These are phyloP conservation scores for Tagetes erecta DNA, from an alignment of 129 eudicot species.

Conservation along the genomic window DNA sequence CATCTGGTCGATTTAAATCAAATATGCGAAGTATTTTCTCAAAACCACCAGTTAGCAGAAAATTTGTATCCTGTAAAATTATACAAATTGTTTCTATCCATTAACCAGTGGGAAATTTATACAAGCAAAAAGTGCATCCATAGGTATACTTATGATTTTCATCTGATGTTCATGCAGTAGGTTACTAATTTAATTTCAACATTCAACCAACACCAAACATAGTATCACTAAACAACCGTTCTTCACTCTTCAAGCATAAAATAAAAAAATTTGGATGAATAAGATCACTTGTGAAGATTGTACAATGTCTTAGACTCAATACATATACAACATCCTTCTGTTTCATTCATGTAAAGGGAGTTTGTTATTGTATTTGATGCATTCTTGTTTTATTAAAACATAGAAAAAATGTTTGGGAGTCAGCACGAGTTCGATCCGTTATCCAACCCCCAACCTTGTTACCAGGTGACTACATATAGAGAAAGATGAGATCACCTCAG, in stretches of 20 bases:
- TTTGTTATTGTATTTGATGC: background rate
- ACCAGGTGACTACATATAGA: background rate
- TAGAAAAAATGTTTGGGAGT: background rate
- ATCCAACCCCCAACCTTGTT: background rate
- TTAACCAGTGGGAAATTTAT: background rate
- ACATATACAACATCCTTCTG: background rate
- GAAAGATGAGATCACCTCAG: slow-evolving; percentile 50
- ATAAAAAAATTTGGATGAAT: background rate
- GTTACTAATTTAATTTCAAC: background rate
- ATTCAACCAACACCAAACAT: background rate
- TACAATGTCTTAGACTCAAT: background rate
- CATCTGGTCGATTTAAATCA: slow-evolving; percentile 70
- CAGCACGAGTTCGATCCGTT: too few species aligned
- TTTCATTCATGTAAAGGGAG: background rate
- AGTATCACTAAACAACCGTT: slow-evolving; percentile 2
- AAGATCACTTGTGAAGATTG: slow-evolving; percentile 4
- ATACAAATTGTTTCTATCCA: background rate
- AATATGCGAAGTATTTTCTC: slow-evolving; percentile 68
- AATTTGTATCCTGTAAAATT: slow-evolving; percentile 51
- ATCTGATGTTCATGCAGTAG: background rate
- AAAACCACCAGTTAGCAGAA: slow-evolving; percentile 67
- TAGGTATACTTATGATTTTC: background rate
- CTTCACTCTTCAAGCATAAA: background rate
- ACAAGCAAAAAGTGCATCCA: slow-evolving; percentile 1
- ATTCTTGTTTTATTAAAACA: background rate